A percentile compares a stretch with the other conserved stretches of the same genome.
Evolutionary conservation across 495 filamentous ascomycete genomes (phyloP).

Genomic region (Pseudotulostoma volvatum): DNA sequence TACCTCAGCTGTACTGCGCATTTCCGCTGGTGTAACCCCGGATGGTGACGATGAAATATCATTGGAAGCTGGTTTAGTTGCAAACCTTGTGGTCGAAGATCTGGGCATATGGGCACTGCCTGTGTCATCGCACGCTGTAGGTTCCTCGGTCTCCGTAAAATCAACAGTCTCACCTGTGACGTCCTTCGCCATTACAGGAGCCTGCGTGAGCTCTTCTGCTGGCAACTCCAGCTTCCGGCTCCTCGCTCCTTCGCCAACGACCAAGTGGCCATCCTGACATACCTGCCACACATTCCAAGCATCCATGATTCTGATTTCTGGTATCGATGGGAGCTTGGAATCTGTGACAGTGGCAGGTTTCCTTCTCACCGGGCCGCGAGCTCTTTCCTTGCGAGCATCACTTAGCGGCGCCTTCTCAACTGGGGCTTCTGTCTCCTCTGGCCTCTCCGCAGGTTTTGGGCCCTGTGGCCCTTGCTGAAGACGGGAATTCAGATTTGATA

Average conservation of each 20-base stretch:
- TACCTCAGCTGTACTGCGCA: neutral
- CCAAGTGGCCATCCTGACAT: slow-evolving; percentile 26
- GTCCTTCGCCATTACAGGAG: slow-evolving; percentile 33
- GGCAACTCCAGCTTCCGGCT: slow-evolving; percentile 8
- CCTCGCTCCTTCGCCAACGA: slow-evolving; percentile 18
- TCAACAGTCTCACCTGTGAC: slow-evolving; percentile 39
- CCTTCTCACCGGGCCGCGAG: slow-evolving; percentile 71
- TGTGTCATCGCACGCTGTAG: neutral
- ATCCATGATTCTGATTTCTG: slow-evolving; percentile 30
- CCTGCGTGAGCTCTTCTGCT: slow-evolving; percentile 13
- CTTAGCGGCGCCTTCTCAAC: slow-evolving; percentile 60
- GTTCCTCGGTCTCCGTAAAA: slow-evolving; percentile 8
- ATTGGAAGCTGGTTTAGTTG: neutral
- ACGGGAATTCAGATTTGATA: slow-evolving; percentile 76
- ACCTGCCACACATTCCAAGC: slow-evolving; percentile 37
- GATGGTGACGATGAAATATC: neutral
- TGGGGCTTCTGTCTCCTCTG: slow-evolving; percentile 35
- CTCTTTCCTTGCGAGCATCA: slow-evolving; percentile 80
- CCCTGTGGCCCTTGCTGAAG: slow-evolving; percentile 65
- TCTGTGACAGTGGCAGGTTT: slow-evolving; percentile 34
- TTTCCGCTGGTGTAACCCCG: neutral
- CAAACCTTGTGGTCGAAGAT: too few species aligned
- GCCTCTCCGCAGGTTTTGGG: slow-evolving; percentile 51
- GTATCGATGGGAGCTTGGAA: slow-evolving; percentile 20
- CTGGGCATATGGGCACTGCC: too few species aligned